Evolutionary conservation across 495 filamentous ascomycete species (phyloP).

Genomic region (Penicillium manginii): DNA sequence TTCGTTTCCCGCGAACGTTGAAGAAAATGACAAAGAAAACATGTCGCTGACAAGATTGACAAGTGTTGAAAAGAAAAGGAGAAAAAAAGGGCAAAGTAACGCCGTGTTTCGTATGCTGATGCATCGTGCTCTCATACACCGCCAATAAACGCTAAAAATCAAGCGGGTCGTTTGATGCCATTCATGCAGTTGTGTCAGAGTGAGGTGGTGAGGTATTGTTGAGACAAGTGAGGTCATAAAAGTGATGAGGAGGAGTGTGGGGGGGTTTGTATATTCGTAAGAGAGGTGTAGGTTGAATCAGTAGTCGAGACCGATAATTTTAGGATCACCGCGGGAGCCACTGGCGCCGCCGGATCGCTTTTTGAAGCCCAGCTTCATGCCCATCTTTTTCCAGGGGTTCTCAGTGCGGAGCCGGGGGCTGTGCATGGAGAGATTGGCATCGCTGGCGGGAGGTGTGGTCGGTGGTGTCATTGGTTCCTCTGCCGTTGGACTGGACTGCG

Average conservation of each 20-base stretch:
- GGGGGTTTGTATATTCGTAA: background rate
- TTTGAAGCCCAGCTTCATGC: slow-evolving; percentile 72
- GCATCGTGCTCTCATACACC: slow-evolving; percentile 40
- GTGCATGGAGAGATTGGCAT: slow-evolving; percentile 53
- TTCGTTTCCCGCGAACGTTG: background rate
- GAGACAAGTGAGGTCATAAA: slow-evolving; percentile 5
- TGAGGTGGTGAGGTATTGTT: slow-evolving; percentile 13
- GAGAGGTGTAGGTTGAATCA: slow-evolving; percentile 15
- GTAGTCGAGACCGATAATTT: slow-evolving; percentile 39
- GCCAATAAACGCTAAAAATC: slow-evolving; percentile 35
- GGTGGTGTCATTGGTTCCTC: slow-evolving; percentile 87
- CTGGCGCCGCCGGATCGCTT: slow-evolving; percentile 52
- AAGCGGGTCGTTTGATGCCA: slow-evolving; percentile 24
- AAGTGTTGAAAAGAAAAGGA: background rate
- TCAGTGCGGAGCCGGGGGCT: slow-evolving; percentile 59
- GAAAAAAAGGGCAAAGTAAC: slow-evolving; percentile 23
- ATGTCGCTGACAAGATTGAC: slow-evolving; percentile 11
- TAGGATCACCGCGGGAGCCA: slow-evolving; percentile 38
- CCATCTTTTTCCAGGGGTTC: slow-evolving; percentile 83
- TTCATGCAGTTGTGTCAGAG: slow-evolving; percentile 19
- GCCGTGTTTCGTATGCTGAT: slow-evolving; percentile 35
- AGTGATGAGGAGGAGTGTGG: slow-evolving; percentile 3
- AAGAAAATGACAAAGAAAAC: slow-evolving; percentile 11
- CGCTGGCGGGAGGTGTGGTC: slow-evolving; percentile 75
- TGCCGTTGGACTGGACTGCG: slow-evolving; percentile 46